Conservation (phyloP, 805 yeast species). For the Jamesozyma rosinii region DNA sequence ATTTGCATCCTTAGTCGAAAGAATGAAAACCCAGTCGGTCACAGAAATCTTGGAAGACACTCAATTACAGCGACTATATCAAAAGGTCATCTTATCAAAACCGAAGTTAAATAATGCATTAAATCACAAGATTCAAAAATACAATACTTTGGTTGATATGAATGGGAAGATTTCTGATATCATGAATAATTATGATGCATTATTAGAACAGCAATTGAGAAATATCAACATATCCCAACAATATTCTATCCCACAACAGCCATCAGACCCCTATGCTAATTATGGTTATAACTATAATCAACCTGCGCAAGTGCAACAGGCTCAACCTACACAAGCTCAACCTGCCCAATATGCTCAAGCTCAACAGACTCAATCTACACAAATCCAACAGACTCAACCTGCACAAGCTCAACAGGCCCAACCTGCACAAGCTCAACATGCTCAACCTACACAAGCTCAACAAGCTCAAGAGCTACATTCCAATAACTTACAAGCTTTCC, state of each 20-base stretch:
- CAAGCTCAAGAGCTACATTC: constrained; percentile 1
- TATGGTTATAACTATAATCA: constrained; percentile 1
- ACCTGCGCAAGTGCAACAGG: constrained; percentile 4
- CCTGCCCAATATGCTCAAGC: background rate
- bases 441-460: background rate
- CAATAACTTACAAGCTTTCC: constrained; percentile 1
- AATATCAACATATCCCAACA: constrained; percentile 31
- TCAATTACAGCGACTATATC: constrained; percentile 37
- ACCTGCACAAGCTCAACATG: background rate
- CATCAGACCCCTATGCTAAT: constrained; percentile 21
- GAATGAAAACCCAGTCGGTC: constrained; percentile 38
- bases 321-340: constrained; percentile 8
- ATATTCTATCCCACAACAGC: constrained; percentile 19
- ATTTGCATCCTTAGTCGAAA: constrained; percentile 59
- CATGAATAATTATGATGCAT: constrained; percentile 63
- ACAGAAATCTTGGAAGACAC: constrained; percentile 32
- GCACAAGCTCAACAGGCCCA: constrained; percentile 2
- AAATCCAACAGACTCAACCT: background rate
- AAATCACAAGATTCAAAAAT: constrained; percentile 47
- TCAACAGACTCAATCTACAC: background rate
- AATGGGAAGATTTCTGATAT: constrained; percentile 72
- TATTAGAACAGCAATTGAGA: constrained; percentile 49
- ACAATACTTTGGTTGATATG: constrained; percentile 61
- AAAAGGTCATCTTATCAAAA: constrained; percentile 48
- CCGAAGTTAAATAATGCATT: constrained; percentile 62